Base-by-base conservation (phyloP, 108 stramenopile genomes). In the Nannochloropsis granulata region DNA sequence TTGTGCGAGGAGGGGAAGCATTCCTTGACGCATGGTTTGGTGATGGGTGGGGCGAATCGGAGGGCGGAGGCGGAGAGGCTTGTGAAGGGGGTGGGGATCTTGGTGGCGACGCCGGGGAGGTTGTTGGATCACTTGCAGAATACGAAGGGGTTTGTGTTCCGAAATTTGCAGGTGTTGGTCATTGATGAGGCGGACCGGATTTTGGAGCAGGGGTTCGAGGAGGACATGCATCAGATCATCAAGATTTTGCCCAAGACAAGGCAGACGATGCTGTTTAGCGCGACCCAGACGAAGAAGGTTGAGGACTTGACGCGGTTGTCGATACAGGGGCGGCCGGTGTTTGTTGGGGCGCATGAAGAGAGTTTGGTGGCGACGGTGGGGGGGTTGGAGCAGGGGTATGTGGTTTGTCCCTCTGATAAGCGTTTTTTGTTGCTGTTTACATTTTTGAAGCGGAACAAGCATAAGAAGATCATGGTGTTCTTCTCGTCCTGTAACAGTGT, bases 151-250 rank as follows among this genome's bases (percentile, higher is more conserved):
- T 99, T 99, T 84, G 83, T 94, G 34, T 92, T 87, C 87, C 92
- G 93, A 13, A 97, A 97, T 84, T 86, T 99, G 78, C 89, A 96
- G 87, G 90, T 94, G n/a, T 92, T 99, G 82, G 94, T 96, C 13
- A 96, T 98, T 92, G 98, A 99, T 84, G 98, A 99, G 88, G 98
- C 98, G 7, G 98, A 99, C 90, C 93, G 98, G 16, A 98, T 98
- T 83, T 90, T 99, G 42, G 97, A 99, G 88, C 94, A 95, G 85
- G 97, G 98, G 14, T 99, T 99, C 87, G 98, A 99, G 84, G 98
- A 99, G 86, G 98, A 99, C 87, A 93, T 99, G 84, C 92, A 96
- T 25, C 91, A 93, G 21, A 99, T 99, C 84, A 95, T 99, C 83
- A 95, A 95, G 82, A 83, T 93, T 24, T 90, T 99, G 43, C 98